Evolutionary conservation across 805 yeast species (phyloP), one percentile per base, ranked within the genome.

Genomic region (Dipodascus geniculatus): DNA sequence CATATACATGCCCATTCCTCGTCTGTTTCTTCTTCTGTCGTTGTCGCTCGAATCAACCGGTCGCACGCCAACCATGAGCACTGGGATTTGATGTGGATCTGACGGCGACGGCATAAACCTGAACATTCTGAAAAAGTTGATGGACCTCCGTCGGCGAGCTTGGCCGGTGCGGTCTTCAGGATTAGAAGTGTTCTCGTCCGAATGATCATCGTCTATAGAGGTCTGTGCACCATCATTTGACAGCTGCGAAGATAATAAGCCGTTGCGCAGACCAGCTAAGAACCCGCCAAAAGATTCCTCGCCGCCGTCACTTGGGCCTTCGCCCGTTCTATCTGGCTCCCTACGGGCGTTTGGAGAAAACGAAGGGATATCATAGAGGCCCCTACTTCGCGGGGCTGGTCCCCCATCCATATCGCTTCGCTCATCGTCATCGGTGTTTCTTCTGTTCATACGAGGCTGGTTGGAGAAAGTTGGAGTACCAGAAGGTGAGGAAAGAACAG

Each of bases 11-110:
- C 23, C 53, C 50, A 50, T 54, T 51, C 28, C 51, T 55, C 20
- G 11, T n/a, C 20, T 14, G 31, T 49, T 50, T 48, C 52, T 56
- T 9, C 53, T 56, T n/a, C 53, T 58, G 42, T 57, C 51, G 49
- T 51, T 53, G 16, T 62, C 63, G 33, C 33, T 11, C 11, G 33
- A 28, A 28, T 11, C 33, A 52, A 63, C 72, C 0, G 79, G 73
- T 4, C 80, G 64, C 20, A 77, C 74, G 3, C 81, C 79, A 20
- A 77, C 71, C 22, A 77, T 72, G 54, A 77, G 65, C 2, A 77
- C 77, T 0, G 81, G 81, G 2, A 76, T 68, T 42, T 53, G 23
- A 1, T 28, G 23, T n/a, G 50, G 42, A 17, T 23, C 47, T 4
- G 33, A 47, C 64, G 62, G 42, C 38, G 61, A n/a, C 3, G 67